phyloP scores from a whole-genome alignment of 495 filamentous ascomycete species.

The Annulohypoxylon nitens region DNA sequence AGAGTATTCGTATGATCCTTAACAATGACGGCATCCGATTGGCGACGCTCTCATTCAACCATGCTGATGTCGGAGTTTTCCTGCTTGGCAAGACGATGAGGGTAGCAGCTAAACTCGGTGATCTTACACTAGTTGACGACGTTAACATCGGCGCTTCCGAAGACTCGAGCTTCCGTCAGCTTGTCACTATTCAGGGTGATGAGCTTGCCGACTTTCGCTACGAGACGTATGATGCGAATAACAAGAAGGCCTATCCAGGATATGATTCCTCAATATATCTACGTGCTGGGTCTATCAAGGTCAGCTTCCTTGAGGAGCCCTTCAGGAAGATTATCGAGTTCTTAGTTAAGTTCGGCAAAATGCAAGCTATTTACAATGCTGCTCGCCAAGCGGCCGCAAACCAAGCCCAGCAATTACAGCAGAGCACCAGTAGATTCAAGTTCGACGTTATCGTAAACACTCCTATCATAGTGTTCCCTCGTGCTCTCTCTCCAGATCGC shows the following conservation, averaged over 20 bases:
- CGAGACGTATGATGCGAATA: constrained; percentile 88
- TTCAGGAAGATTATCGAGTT: constrained; percentile 99
- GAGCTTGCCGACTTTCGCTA: constrained; percentile 98
- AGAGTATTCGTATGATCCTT: constrained; percentile 93
- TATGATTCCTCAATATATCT: constrained; percentile 93
- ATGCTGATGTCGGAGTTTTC: constrained; percentile 91
- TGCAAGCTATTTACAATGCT: constrained; percentile 99
- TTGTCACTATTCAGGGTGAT: constrained; percentile 93
- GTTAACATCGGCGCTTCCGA: constrained; percentile 90
- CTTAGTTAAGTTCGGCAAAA: constrained; percentile 97
- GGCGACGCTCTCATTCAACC: constrained; percentile 90
- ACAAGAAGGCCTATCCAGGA: constrained; percentile 80
- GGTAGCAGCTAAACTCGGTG: constrained; percentile 86
- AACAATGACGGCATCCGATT: constrained; percentile 98
- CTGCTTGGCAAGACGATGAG: constrained; percentile 86
- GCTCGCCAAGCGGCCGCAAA: constrained; percentile 94
- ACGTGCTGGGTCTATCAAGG: constrained; percentile 90
- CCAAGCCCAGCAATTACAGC: constrained; percentile 91
- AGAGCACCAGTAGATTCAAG: constrained; percentile 88
- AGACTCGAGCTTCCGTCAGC: constrained; percentile 83
- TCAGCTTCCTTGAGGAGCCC: constrained; percentile 96
- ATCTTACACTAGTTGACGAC: constrained; percentile 90
- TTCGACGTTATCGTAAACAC: constrained; percentile 95
- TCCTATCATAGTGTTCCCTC: constrained; percentile 93
- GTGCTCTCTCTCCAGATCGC: constrained; percentile 70